Evolutionary conservation across 257 asterid species (phyloP).

Genomic region (Galeopsis tetrahit): DNA sequence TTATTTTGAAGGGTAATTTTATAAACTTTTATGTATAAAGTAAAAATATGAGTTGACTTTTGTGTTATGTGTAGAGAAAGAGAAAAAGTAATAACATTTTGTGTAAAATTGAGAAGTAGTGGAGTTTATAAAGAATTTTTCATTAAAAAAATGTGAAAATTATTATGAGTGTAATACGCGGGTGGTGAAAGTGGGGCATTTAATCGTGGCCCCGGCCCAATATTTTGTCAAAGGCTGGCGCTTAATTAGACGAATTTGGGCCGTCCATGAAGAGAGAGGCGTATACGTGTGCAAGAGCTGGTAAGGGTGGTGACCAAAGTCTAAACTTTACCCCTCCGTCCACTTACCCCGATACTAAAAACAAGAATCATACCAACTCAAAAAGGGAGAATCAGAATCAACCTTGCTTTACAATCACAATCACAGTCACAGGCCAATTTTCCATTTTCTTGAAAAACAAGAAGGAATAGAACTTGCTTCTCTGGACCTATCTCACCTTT

Average conservation of each 20-base stretch:
- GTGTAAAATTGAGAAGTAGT: too few relatives aligned
- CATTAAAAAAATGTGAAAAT: too few relatives aligned
- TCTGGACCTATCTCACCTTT: slow-evolving; percentile 18
- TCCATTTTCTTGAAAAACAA: slow-evolving; percentile 1
- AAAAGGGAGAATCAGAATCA: slow-evolving; percentile 32
- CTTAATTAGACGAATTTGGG: too few relatives aligned
- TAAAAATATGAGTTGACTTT: too few relatives aligned
- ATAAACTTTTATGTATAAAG: too few relatives aligned
- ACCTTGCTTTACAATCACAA: slow-evolving; percentile 16
- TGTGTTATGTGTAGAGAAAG: too few relatives aligned
- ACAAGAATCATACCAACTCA: slow-evolving; percentile 20
- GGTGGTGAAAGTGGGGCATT: too few relatives aligned
- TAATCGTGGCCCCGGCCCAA: not conserved
- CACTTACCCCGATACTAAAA: slow-evolving; percentile 16
- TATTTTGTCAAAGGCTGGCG: not conserved
- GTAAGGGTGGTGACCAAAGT: slow-evolving; percentile 40
- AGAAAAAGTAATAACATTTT: too few relatives aligned
- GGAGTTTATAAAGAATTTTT: too few relatives aligned
- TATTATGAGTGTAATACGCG: too few relatives aligned
- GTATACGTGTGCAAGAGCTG: slow-evolving; percentile 32
- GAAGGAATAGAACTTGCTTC: slow-evolving; percentile 23
- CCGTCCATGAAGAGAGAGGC: not conserved
- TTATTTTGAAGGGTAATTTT: too few relatives aligned
- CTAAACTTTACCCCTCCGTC: not conserved
- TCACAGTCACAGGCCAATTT: not conserved